Base-by-base conservation (phyloP, 257 asterid species). In the Marsdenia floribunda region DNA sequence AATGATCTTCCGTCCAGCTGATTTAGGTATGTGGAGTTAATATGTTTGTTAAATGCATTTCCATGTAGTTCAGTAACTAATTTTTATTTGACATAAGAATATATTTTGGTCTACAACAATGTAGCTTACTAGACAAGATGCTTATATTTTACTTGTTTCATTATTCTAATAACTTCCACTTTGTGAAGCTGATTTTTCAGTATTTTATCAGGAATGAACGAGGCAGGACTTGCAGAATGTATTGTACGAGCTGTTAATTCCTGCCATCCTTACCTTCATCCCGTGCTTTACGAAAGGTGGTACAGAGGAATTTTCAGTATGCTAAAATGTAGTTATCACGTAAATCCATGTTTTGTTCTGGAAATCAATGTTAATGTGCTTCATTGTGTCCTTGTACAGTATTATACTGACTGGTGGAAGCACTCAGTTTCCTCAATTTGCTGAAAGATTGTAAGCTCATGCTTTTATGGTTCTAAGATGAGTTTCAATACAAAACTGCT, bases 211-310 rank as follows among this genome's bases (percentile, higher is more conserved):
- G 99, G 99, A 83, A 81, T 95, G 98, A 92, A 95, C 79, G 93
- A 95, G 83, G 97, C 98, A 74, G 98, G 98, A 55, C 90, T 95
- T 73, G 97, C 98, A 54, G 99, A 92, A 83, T 95, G 98, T 79
- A 85, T 95, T 50, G 90, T 92, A 70, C 90, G 96, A 86, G 87
- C 97, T 75, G 90, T 94, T 65, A 85, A 87, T 85, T 89, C 96
- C 40, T 94, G 99, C 77, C 96, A 92, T 85, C 89, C 90, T 78
- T 86, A 88, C 81, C 99, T 95, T 79, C 98, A 88, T 83, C 99
- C 99, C 5, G 93, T 92, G 73, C 90, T 95, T 71, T 92, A 92
- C 73, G 89, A 92, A 80, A 95, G 99, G 99, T 93, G 84, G 58
- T 80, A 55, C 38, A 50, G 44, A 53, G 35, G 57, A 63, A 15